phyloP scores from a whole-genome alignment of 495 filamentous ascomycete species.

The Podospora pseudoanserina region DNA sequence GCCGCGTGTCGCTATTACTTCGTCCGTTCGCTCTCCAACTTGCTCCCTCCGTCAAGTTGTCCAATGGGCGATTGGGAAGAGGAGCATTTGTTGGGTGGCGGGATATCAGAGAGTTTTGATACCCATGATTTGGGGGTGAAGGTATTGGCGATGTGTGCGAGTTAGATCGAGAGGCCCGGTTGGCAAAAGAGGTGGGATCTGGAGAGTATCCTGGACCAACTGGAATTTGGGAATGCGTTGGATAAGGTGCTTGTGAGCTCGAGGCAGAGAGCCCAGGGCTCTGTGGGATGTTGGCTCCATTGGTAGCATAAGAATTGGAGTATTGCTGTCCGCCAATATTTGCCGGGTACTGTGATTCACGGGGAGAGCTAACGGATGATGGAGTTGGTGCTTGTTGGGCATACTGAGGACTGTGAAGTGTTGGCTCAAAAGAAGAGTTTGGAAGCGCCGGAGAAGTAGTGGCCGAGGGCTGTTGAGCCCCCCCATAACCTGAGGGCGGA shows the following conservation, averaged over 20 bases:
- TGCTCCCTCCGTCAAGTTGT: conserved; percentile 39
- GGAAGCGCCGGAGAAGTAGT: conserved; percentile 31
- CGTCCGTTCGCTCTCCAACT: conserved; percentile 35
- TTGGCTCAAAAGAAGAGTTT: conserved; percentile 34
- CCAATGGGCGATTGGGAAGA: conserved; percentile 50
- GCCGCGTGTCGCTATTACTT: conserved; percentile 32
- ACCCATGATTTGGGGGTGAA: conserved; percentile 37
- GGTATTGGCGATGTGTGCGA: conserved; percentile 42
- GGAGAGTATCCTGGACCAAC: conserved; percentile 44
- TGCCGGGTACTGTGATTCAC: conserved; percentile 28
- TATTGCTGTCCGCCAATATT: conserved; percentile 28
- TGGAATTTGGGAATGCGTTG: conserved; percentile 45
- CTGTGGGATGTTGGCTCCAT: conserved; percentile 27
- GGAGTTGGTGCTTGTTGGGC: conserved; percentile 17
- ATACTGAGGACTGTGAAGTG: conserved; percentile 34
- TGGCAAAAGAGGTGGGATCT: conserved; percentile 42
- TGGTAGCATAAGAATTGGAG: conserved; percentile 28
- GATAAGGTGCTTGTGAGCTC: conserved; percentile 44
- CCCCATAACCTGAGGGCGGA: conserved; percentile 28
- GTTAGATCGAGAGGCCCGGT: conserved; percentile 40
- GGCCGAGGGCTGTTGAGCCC: conserved; percentile 29
- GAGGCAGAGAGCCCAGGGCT: conserved; percentile 33
- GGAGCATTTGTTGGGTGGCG: conserved; percentile 55
- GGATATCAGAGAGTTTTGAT: conserved; percentile 34
- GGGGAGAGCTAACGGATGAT: conserved; percentile 21